phyloP scores from a whole-genome alignment of 179 eudicot genomes.

The Patellifolia procumbens region DNA sequence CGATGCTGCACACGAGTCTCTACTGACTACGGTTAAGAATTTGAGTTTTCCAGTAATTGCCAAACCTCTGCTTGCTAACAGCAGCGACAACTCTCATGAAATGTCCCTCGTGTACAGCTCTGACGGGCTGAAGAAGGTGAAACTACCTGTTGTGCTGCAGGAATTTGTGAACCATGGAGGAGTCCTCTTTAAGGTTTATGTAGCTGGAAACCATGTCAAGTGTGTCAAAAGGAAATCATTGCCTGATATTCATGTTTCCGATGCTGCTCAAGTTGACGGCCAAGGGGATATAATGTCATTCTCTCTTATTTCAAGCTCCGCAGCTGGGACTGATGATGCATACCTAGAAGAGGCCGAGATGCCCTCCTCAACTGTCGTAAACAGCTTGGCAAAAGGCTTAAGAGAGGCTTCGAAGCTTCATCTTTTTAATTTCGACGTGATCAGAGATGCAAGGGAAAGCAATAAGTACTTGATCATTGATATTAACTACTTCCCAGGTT shows the following conservation, averaged over 20 bases:
- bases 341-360: slow-evolving; percentile 33
- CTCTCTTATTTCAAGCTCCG: slow-evolving; percentile 56
- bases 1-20: slow-evolving; percentile 13
- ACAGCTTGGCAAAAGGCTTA: slow-evolving; percentile 44
- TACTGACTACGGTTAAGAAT: neutral
- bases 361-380: slow-evolving; percentile 54
- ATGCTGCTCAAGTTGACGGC: slow-evolving; percentile 25
- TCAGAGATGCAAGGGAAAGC: slow-evolving; percentile 38
- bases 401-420: slow-evolving; percentile 44
- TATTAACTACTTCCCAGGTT: slow-evolving; percentile 79
- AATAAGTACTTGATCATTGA: slow-evolving; percentile 53
- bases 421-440: slow-evolving; percentile 78
- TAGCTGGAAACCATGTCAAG: slow-evolving; percentile 58
- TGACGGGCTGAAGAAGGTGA: slow-evolving; percentile 39
- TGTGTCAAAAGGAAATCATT: slow-evolving; percentile 64
- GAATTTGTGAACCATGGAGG: slow-evolving; percentile 82
- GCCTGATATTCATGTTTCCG: slow-evolving; percentile 51
- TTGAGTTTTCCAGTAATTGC: slow-evolving; percentile 52
- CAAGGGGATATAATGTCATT: slow-evolving; percentile 37
- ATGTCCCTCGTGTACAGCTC: slow-evolving; percentile 51
- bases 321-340: neutral
- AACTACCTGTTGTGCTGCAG: slow-evolving; percentile 57
- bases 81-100: slow-evolving; percentile 47
- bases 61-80: slow-evolving; percentile 56
- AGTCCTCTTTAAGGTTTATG: slow-evolving; percentile 71